A percentile compares a stretch with the other conserved stretches of the same genome.
These are phyloP conservation scores for Xylariaceae sp. DNA, from an alignment of 2,329 filamentous ascomycete species.

Conservation along the genomic window DNA sequence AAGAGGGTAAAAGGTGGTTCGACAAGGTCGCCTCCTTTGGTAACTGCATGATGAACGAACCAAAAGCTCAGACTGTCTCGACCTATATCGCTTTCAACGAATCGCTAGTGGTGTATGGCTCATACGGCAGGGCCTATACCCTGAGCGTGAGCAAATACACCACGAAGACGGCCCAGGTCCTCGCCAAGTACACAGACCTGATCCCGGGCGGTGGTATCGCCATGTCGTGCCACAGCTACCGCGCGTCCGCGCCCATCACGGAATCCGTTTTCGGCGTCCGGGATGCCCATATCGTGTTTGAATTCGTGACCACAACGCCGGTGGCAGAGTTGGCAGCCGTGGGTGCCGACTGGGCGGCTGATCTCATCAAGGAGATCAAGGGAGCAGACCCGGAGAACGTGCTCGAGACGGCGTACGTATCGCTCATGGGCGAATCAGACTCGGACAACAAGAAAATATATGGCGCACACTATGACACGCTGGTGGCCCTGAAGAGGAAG, in stretches of 20 bases:
- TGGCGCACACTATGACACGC: slow-evolving; percentile 25
- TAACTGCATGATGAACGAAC: slow-evolving; percentile 17
- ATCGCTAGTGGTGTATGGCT: slow-evolving; percentile 22
- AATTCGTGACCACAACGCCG: slow-evolving; percentile 30
- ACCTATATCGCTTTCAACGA: slow-evolving; percentile 17
- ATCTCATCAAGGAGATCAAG: slow-evolving; percentile 18
- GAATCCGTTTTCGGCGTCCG: slow-evolving; percentile 31
- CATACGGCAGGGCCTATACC: slow-evolving; percentile 22
- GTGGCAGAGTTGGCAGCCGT: slow-evolving; percentile 23
- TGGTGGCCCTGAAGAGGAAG: slow-evolving; percentile 30
- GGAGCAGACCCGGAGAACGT: slow-evolving; percentile 25
- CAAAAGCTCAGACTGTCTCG: slow-evolving; percentile 13
- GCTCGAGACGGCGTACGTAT: slow-evolving; percentile 31
- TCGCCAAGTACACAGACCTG: slow-evolving; percentile 24
- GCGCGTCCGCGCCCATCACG: slow-evolving; percentile 19
- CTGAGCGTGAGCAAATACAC: slow-evolving; percentile 25
- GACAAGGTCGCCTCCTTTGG: slow-evolving; percentile 13
- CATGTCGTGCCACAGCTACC: slow-evolving; percentile 31
- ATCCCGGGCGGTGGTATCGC: slow-evolving; percentile 26
- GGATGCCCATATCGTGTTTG: slow-evolving; percentile 34
- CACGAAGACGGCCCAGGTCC: slow-evolving; percentile 23
- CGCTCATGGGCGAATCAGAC: slow-evolving; percentile 27
- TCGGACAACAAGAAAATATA: slow-evolving; percentile 30
- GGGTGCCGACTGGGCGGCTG: slow-evolving; percentile 24
- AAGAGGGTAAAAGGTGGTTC: slow-evolving; percentile 20